Percentiles rank a stretch among this genome's conserved stretches.
phyloP scores from a whole-genome alignment of 805 yeast species.

The Starmerella etchellsii region DNA sequence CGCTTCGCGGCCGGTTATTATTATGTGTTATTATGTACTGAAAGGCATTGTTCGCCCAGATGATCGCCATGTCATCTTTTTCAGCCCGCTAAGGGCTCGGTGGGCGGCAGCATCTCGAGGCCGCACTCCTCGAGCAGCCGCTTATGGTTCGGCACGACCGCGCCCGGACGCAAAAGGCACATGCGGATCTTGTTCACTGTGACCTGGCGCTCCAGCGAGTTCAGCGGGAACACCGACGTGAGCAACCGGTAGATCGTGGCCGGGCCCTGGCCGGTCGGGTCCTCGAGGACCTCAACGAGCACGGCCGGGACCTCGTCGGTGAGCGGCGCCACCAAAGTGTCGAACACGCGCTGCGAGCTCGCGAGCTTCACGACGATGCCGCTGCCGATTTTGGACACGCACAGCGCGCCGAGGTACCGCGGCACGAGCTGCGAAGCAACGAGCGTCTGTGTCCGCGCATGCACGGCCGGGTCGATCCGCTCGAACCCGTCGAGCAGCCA shows the following conservation, averaged over 20 bases:
- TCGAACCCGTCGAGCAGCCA: constrained; percentile 81
- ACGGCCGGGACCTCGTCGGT: constrained; percentile 31
- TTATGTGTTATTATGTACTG: too few relatives aligned
- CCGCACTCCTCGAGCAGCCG: constrained; percentile 90
- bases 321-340: constrained; percentile 40
- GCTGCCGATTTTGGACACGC: constrained; percentile 75
- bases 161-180: constrained; percentile 41
- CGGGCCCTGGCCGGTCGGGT: constrained; percentile 50
- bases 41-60: too few relatives aligned
- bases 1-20: too few relatives aligned
- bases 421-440: constrained; percentile 53
- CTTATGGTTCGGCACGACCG: constrained; percentile 53
- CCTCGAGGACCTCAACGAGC: constrained; percentile 50
- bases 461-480: constrained; percentile 30
- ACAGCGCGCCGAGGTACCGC: constrained; percentile 42
- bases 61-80: too few relatives aligned
- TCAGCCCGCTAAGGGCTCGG: too few relatives aligned
- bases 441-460: constrained; percentile 34
- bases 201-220: constrained; percentile 42
- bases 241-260: constrained; percentile 69
- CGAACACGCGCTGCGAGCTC: constrained; percentile 34
- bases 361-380: constrained; percentile 66
- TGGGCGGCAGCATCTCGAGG: constrained; percentile 24
- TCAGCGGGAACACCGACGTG: constrained; percentile 50
- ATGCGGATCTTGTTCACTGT: constrained; percentile 50